Evolutionary conservation across 106 monocot species (phyloP), one percentile per base, ranked within the genome.

Genomic region (Dioscorea alata): DNA sequence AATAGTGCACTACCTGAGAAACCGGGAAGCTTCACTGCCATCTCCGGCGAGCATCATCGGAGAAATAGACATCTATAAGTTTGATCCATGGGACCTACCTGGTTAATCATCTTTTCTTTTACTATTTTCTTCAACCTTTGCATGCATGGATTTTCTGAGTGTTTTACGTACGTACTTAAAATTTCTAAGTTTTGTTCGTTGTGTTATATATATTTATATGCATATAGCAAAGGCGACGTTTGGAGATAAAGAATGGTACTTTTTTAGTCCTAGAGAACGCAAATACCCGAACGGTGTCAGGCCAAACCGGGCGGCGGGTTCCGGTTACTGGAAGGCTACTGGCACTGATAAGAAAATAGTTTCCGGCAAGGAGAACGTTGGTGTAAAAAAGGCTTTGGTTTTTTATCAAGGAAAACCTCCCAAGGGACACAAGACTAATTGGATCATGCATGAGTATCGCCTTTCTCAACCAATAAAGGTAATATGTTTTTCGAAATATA

Each of bases 11-110:
- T 79, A 79, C 63, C 79, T 79, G 63, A 13, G 61, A n/a, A 79
- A 68, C 53, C 60, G 68, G 8, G 67, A 73, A 0, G 68, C 56
- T 4, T 60, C 73, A 3, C 0, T 42, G 0, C 69, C 73, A 13
- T 79, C 73, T 25, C 79, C 73, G 5, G 73, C 69, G 32, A 21
- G 73, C 12, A 73, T 79, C 60, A 73, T 79, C 50, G 79, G 73
- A 1, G 79, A 79, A 25, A 68, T 79, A 57, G 68, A 79, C 49
- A 79, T 79, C 20, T 79, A 79, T 72, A 79, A 79, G 57, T 79
- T 68, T 63, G 63, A 79, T 15, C 73, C 79, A 17, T 79, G 79
- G 79, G 63, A 79, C 0, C 73, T 79, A 16, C 79, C 79, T 9
- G 69, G 79, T 79, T 24, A 10, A 42, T 6, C 42, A 42, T 42